phyloP scores from a whole-genome alignment of 495 filamentous ascomycete genomes.

The Trichoderma reesei region DNA sequence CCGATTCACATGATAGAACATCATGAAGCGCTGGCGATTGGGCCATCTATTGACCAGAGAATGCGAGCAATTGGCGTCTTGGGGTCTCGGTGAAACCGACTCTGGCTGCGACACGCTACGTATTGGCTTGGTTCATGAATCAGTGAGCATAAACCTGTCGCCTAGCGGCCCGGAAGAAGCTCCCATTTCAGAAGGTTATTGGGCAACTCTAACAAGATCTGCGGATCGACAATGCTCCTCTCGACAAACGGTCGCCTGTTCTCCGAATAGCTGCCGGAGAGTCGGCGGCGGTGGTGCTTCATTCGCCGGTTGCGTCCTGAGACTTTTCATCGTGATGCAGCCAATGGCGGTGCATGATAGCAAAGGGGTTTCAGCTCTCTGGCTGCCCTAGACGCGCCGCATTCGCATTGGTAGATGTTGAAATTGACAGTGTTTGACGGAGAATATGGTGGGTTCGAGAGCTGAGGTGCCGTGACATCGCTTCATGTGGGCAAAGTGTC shows the following conservation, averaged over 20 bases:
- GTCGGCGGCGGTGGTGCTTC: neutral
- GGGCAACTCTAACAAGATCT: neutral
- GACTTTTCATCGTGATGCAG: neutral
- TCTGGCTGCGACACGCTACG: neutral
- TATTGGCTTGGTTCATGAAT: neutral
- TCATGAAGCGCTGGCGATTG: neutral
- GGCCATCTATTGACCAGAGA: neutral
- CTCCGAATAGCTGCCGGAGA: neutral
- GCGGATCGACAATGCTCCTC: neutral
- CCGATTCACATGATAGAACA: neutral
- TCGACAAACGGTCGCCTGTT: neutral
- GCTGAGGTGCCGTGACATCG: neutral
- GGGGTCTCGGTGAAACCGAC: neutral
- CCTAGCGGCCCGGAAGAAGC: slow-evolving; percentile 2
- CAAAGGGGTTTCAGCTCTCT: neutral
- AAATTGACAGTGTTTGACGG: neutral
- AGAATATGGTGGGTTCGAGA: neutral
- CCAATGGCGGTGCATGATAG: neutral
- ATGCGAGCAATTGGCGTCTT: neutral
- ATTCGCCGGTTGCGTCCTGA: neutral
- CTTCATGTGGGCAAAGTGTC: neutral
- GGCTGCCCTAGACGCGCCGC: neutral
- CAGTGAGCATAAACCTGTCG: neutral
- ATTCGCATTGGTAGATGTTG: neutral
- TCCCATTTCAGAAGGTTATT: slow-evolving; percentile 5